Conservation (phyloP, 192 early-diverging fungal genomes). For the Coemansia sp. region DNA sequence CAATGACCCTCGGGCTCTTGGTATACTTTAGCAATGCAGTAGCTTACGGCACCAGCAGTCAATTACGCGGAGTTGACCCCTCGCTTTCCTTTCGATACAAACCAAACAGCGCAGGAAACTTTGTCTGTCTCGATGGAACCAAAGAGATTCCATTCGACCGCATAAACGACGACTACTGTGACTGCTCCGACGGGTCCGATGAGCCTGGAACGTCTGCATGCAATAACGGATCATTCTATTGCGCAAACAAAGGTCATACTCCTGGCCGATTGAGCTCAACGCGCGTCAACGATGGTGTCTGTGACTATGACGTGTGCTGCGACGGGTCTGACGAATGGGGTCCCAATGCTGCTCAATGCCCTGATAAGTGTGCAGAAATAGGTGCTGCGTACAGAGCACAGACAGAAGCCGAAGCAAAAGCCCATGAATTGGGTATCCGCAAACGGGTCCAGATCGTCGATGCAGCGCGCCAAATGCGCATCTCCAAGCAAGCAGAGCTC, state of each 20-base stretch:
- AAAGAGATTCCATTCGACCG: conserved; percentile 64
- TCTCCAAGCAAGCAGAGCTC: conserved; percentile 20
- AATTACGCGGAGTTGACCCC: conserved; percentile 40
- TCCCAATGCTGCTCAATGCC: conserved; percentile 55
- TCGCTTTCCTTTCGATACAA: conserved; percentile 15
- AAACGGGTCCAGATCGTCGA: conserved; percentile 23
- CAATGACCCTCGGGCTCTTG: neutral
- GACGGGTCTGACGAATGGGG: conserved; percentile 91
- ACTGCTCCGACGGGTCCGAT: conserved; percentile 92
- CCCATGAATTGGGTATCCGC: conserved; percentile 19
- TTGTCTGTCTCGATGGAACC: conserved; percentile 75
- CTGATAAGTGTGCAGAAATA: conserved; percentile 71
- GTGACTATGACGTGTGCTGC: conserved; percentile 87
- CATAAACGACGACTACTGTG: conserved; percentile 98
- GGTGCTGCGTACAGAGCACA: conserved; percentile 50
- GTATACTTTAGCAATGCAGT: neutral
- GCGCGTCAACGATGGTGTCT: conserved; percentile 92
- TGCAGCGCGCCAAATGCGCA: conserved; percentile 26
- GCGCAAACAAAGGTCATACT: conserved; percentile 74
- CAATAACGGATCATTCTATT: conserved; percentile 75
- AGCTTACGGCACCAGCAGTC: neutral
- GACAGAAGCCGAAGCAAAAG: conserved; percentile 25
- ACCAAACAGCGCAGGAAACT: conserved; percentile 32
- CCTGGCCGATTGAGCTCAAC: conserved; percentile 64
- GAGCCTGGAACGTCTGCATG: conserved; percentile 97